phyloP scores from a whole-genome alignment of 208 protist species.

The Acanthamoeba culbertsoni region DNA sequence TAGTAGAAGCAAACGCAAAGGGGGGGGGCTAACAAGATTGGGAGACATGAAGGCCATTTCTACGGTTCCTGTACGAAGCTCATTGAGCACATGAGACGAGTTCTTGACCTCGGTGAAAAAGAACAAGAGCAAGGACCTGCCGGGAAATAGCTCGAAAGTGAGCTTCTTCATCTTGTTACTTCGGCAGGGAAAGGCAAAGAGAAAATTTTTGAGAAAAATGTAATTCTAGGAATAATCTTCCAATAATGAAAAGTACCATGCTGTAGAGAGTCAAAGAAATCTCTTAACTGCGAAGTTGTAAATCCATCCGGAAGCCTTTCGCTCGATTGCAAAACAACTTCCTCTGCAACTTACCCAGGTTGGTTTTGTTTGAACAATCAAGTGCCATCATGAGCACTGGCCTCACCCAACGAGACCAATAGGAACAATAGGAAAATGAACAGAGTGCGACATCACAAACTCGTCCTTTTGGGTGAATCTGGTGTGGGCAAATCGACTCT shows the following conservation, averaged over 20 bases:
- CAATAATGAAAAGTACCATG: not conserved
- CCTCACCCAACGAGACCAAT: not conserved
- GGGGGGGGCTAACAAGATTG: not conserved
- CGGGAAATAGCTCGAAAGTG: not conserved
- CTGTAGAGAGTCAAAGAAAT: too few relatives aligned
- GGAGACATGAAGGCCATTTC: constrained; percentile 55
- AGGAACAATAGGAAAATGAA: constrained; percentile 24
- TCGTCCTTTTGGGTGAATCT: constrained; percentile 89
- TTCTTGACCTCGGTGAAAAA: constrained; percentile 31
- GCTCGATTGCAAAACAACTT: too few relatives aligned
- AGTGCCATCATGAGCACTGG: too few relatives aligned
- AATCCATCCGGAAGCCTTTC: too few relatives aligned
- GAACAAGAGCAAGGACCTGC: not conserved
- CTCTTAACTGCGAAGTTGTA: too few relatives aligned
- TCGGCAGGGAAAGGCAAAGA: not conserved
- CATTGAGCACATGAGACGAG: not conserved
- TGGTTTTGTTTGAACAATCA: too few relatives aligned
- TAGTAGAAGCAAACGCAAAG: not conserved
- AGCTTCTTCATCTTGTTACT: not conserved
- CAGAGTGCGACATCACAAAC: constrained; percentile 84
- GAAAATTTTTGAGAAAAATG: not conserved
- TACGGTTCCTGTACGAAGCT: not conserved
- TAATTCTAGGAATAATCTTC: not conserved
- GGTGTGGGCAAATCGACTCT: constrained; percentile 90
- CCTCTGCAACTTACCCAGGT: too few relatives aligned